phyloP scores from a whole-genome alignment of 352 stramenopile species.

The Blastocystis sp. region DNA sequence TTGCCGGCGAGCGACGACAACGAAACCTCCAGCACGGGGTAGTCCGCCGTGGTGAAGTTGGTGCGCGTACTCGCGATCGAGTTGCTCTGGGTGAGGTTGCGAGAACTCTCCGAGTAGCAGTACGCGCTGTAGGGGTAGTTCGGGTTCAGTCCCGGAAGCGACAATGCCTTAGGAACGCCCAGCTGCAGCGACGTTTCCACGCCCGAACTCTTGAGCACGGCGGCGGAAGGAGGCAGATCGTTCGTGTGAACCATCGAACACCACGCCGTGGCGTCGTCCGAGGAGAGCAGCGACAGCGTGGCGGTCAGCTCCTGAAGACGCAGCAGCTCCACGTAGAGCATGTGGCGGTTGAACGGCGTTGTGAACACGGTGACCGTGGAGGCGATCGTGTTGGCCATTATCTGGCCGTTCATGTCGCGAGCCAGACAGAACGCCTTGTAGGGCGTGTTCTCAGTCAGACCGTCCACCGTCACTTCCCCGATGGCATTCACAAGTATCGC shows the following conservation, averaged over 20 bases:
- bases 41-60: slow-evolving; percentile 4
- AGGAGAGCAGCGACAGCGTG: slow-evolving; percentile 8
- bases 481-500: background rate
- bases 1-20: background rate
- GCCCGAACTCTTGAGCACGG: background rate
- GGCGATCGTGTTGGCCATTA: slow-evolving; percentile 4
- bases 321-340: background rate
- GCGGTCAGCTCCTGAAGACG: background rate
- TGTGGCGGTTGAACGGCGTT: background rate
- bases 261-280: background rate
- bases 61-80: background rate
- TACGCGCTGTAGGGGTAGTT: slow-evolving; percentile 26
- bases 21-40: background rate
- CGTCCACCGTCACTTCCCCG: background rate
- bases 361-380: background rate
- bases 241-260: background rate
- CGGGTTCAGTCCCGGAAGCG: background rate
- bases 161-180: background rate
- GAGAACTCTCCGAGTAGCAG: slow-evolving; percentile 17
- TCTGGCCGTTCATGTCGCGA: background rate
- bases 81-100: background rate
- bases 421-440: slow-evolving; percentile 44
- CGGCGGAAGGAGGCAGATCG: background rate
- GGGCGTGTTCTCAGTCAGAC: background rate
- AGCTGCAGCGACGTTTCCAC: background rate